Conservation (phyloP, 768 basidiomycete species). For the Coprinopsis sp. region DNA sequence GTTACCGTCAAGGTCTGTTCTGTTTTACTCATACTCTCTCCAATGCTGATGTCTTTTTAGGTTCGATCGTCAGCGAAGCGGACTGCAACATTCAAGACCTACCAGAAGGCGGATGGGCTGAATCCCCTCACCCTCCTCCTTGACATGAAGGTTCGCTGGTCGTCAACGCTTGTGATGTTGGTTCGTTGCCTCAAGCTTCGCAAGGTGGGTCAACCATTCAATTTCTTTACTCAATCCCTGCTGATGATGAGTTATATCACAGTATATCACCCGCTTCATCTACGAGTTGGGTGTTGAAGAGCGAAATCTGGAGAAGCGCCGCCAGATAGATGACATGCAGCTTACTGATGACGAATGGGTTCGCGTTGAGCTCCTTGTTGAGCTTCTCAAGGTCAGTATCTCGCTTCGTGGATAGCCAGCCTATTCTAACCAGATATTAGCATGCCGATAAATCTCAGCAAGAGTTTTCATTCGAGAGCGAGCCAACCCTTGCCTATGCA, state of each 20-base stretch:
- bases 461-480: conserved; percentile 26
- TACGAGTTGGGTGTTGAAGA: conserved; percentile 20
- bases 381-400: conserved; percentile 19
- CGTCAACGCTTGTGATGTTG: conserved; percentile 29
- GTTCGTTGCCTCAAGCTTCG: conserved; percentile 9
- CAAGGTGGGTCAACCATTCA: conserved; percentile 1
- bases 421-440: too few relatives aligned
- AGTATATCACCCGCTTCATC: conserved; percentile 24
- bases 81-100: not conserved
- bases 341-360: conserved; percentile 22
- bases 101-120: too few relatives aligned
- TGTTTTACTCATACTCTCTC: not conserved
- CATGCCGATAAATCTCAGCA: conserved; percentile 29
- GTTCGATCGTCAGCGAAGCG: not conserved
- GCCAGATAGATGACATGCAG: conserved; percentile 16
- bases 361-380: conserved; percentile 15
- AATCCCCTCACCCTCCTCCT: too few relatives aligned
- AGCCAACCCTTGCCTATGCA: conserved; percentile 23
- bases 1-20: not conserved
- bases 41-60: too few relatives aligned
- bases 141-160: conserved; percentile 29
- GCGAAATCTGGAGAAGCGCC: conserved; percentile 19
- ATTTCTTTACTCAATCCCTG: not conserved
- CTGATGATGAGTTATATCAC: not conserved
- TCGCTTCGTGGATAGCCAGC: too few relatives aligned